Percentiles rank a stretch among this genome's conserved stretches.
Conservation (phyloP, 768 basidiomycete species). For the Strobilomyces confusus region DNA sequence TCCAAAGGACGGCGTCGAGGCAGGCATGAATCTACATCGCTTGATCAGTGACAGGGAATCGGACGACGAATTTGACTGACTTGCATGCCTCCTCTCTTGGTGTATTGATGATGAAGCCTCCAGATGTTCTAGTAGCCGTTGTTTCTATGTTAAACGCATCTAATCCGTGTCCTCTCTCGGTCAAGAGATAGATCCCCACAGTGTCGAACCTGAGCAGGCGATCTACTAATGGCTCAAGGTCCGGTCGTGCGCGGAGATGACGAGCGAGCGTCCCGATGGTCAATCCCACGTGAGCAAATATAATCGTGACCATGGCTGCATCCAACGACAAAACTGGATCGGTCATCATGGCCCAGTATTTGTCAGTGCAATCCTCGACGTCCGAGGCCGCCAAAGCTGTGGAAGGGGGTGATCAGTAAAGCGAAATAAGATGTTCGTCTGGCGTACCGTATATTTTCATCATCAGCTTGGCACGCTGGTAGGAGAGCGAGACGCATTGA, state of each 20-base stretch:
- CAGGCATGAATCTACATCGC: constrained; percentile 51
- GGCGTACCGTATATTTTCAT: constrained; percentile 46
- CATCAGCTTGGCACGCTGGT: constrained; percentile 46
- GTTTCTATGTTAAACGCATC: constrained; percentile 61
- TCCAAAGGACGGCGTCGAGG: constrained; percentile 49
- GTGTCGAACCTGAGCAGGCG: constrained; percentile 50
- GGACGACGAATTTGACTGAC: constrained; percentile 28
- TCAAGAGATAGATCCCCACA: constrained; percentile 49
- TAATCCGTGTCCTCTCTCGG: constrained; percentile 57
- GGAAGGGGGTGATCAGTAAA: not conserved
- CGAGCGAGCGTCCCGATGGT: constrained; percentile 52
- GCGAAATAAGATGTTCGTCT: not conserved
- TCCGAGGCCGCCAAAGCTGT: constrained; percentile 40
- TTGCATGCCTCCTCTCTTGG: constrained; percentile 57
- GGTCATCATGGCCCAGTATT: constrained; percentile 51
- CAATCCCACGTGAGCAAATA: constrained; percentile 50
- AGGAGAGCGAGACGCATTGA: constrained; percentile 47
- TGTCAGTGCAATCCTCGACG: constrained; percentile 44
- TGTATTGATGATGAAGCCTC: constrained; percentile 53
- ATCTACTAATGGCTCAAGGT: constrained; percentile 46
- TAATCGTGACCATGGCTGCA: constrained; percentile 50
- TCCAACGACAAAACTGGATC: constrained; percentile 51
- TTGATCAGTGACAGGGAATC: not conserved
- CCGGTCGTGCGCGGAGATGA: constrained; percentile 45
- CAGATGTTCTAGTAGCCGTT: constrained; percentile 46